Conservation (phyloP, 768 basidiomycete species). For the Lyophyllum shimeji region DNA sequence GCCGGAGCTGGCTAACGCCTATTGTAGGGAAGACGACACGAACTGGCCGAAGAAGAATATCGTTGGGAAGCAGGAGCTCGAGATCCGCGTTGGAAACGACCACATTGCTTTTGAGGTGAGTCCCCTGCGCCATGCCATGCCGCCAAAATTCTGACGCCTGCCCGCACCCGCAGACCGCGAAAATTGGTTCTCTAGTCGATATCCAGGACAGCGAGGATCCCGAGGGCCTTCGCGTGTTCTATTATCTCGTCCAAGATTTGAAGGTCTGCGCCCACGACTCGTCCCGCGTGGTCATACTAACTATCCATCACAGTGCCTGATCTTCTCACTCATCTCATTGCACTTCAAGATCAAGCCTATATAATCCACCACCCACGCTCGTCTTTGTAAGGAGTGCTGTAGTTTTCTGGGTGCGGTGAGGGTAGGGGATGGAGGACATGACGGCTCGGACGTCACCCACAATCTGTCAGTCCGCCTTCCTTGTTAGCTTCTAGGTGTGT, state of each 20-base stretch:
- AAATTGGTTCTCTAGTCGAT: conserved; percentile 95
- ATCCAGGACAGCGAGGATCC: conserved; percentile 97
- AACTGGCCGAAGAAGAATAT: conserved; percentile 99
- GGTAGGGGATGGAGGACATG: conserved; percentile 5
- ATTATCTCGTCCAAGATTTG: conserved; percentile 97
- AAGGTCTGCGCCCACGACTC: conserved; percentile 53
- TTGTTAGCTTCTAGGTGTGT: neutral
- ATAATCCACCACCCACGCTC: conserved; percentile 34
- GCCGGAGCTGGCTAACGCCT: neutral
- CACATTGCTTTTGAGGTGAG: conserved; percentile 96
- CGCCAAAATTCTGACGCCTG: neutral
- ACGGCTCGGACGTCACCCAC: conserved; percentile 5
- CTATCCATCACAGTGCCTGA: conserved; percentile 69
- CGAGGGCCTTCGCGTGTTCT: conserved; percentile 96
- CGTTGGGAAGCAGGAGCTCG: conserved; percentile 97
- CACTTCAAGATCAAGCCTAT: conserved; percentile 99
- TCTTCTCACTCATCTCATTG: conserved; percentile 96
- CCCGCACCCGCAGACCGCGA: conserved; percentile 71
- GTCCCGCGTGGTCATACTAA: neutral
- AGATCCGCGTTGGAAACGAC: conserved; percentile 90
- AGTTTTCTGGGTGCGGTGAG: neutral
- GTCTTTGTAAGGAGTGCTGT: conserved; percentile 16
- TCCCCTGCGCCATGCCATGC: neutral
- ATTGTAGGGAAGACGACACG: conserved; percentile 88
- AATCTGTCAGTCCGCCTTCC: conserved; percentile 3